Conservation (phyloP, 2,329 filamentous ascomycete genomes). For the Neocatenulostroma microsporum region DNA sequence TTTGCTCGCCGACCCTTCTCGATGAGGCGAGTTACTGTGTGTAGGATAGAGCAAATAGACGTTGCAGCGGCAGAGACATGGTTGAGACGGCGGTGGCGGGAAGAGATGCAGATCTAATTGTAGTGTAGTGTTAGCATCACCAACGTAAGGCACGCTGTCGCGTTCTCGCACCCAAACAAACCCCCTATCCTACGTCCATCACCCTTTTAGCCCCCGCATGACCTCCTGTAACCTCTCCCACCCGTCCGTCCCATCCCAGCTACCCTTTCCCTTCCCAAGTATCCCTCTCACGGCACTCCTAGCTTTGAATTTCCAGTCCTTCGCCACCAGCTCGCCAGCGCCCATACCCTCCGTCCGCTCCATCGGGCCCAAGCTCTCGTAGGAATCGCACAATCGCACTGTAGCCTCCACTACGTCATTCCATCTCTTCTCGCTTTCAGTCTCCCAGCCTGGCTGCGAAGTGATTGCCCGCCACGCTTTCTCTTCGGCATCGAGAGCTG, state of each 20-base stretch:
- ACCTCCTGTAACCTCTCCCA: constrained; percentile 54
- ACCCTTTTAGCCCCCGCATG: constrained; percentile 36
- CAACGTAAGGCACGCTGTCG: no score
- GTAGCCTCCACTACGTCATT: constrained; percentile 67
- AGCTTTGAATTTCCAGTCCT: constrained; percentile 82
- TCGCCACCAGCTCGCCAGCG: constrained; percentile 57
- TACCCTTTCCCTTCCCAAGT: constrained; percentile 70
- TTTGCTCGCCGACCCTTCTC: no score
- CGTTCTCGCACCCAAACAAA: no score
- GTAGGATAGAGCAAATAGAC: no score
- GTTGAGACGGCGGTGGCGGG: no score
- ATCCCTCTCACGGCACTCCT: constrained; percentile 76
- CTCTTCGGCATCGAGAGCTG: constrained; percentile 75
- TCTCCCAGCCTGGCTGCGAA: constrained; percentile 47
- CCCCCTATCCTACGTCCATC: no score
- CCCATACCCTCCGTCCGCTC: constrained; percentile 46
- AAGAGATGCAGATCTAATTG: no score
- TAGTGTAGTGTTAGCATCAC: no score
- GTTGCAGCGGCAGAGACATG: no score
- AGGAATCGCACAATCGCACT: constrained; percentile 69
- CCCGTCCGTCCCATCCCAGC: constrained; percentile 68
- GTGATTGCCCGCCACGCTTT: constrained; percentile 76
- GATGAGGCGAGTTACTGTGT: no score
- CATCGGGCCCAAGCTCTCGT: constrained; percentile 60
- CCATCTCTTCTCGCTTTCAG: constrained; percentile 59